Evolutionary conservation across 768 basidiomycete species (phyloP).

Genomic region (Fomitopsis serialis): DNA sequence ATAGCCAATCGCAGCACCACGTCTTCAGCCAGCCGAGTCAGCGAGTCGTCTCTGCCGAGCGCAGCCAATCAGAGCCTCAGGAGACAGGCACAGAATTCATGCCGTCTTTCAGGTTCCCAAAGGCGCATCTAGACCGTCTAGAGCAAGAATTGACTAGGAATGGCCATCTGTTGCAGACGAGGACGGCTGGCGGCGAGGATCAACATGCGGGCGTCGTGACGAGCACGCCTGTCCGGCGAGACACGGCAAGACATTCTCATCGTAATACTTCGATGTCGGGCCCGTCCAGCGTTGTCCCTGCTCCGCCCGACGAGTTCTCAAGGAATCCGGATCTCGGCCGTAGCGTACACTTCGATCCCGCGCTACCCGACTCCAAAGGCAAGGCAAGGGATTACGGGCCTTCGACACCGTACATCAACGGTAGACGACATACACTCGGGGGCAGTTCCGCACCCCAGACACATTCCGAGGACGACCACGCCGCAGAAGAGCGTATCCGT

Average conservation of each 20-base stretch:
- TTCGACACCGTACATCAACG: not conserved
- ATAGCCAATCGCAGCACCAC: slow-evolving; percentile 3
- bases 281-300: not conserved
- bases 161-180: not conserved
- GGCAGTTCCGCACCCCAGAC: not conserved
- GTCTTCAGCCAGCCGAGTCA: slow-evolving; percentile 12
- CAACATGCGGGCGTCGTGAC: not conserved
- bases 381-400: not conserved
- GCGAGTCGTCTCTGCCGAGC: no score
- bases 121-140: not conserved
- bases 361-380: not conserved
- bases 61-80: no score
- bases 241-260: not conserved
- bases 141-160: not conserved
- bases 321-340: not conserved
- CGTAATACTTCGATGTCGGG: not conserved
- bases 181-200: not conserved
- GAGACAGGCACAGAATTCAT: not conserved
- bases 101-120: not conserved
- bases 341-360: not conserved
- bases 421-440: not conserved
- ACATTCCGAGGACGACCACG: not conserved
- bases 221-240: not conserved
- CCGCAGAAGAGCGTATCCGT: not conserved
- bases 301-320: not conserved